These are phyloP conservation scores for Annulohypoxylon stygium DNA, from an alignment of 495 filamentous ascomycete genomes.

Conservation along the genomic window DNA sequence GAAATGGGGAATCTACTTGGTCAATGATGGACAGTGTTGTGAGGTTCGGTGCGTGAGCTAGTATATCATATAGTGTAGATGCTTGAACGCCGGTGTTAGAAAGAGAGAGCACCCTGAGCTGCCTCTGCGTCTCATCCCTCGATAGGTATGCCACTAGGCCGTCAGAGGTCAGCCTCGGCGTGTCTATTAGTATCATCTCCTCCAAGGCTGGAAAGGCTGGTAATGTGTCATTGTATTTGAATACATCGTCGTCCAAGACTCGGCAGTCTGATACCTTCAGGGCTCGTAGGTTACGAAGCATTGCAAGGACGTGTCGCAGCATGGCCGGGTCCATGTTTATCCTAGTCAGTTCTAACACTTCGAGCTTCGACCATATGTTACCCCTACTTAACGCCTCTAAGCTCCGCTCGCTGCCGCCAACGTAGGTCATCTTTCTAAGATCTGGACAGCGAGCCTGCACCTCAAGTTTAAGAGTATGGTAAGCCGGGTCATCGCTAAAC, in stretches of 20 bases:
- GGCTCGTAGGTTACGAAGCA: conserved; percentile 74
- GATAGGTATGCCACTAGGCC: conserved; percentile 75
- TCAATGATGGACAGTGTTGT: conserved; percentile 74
- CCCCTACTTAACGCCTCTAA: conserved; percentile 75
- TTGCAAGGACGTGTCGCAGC: conserved; percentile 76
- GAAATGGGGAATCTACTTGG: conserved; percentile 75
- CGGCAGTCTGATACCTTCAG: conserved; percentile 77
- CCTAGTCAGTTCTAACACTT: conserved; percentile 79
- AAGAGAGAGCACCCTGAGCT: conserved; percentile 72
- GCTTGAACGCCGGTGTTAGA: conserved; percentile 75
- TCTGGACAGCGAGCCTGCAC: conserved; percentile 85
- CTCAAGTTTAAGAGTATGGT: conserved; percentile 81
- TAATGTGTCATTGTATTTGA: conserved; percentile 69
- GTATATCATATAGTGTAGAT: conserved; percentile 71
- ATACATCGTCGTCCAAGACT: conserved; percentile 80
- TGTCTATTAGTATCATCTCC: conserved; percentile 75
- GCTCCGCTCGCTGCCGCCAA: conserved; percentile 79
- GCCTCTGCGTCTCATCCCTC: conserved; percentile 60
- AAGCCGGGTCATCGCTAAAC: conserved; percentile 81
- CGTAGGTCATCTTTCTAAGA: conserved; percentile 89
- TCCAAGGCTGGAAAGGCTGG: conserved; percentile 78
- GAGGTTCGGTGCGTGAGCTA: conserved; percentile 73
- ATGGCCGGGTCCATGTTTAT: conserved; percentile 79
- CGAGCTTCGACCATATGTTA: conserved; percentile 80
- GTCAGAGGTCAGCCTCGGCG: conserved; percentile 74